These are phyloP conservation scores for Talaromyces sp. DNA, from an alignment of 2,329 filamentous ascomycete species.

Conservation along the genomic window DNA sequence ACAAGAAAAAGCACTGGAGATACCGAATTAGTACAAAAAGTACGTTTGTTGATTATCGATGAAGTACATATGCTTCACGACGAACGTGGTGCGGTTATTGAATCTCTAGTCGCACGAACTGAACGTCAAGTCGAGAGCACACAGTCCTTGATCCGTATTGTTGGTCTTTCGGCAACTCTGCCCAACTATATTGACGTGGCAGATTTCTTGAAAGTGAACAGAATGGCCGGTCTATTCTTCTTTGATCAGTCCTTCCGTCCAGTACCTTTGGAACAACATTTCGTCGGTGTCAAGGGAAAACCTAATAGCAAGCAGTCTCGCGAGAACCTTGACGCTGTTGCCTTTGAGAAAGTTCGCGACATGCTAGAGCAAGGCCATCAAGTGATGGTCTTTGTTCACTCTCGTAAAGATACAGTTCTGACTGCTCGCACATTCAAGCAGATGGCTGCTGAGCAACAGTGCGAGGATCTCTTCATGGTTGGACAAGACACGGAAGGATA, in stretches of 20 bases:
- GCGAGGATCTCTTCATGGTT: conserved; percentile 80
- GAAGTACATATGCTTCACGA: conserved; percentile 99
- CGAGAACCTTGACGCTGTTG: conserved; percentile 82
- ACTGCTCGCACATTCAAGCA: conserved; percentile 84
- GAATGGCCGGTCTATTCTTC: conserved; percentile 89
- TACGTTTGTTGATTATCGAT: conserved; percentile 92
- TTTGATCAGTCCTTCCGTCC: conserved; percentile 95
- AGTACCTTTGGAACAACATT: conserved; percentile 94
- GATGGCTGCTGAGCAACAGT: conserved; percentile 78
- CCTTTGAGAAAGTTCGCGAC: conserved; percentile 91
- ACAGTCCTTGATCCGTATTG: conserved; percentile 92
- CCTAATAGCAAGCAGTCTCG: conserved; percentile 74
- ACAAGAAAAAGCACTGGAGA: conserved; percentile 96
- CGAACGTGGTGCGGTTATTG: conserved; percentile 90
- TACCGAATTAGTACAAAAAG: conserved; percentile 96
- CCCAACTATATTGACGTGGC: conserved; percentile 97
- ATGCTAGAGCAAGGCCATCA: conserved; percentile 94
- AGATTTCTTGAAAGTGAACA: conserved; percentile 95
- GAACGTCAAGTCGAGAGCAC: conserved; percentile 97
- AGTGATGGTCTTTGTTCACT: conserved; percentile 99
- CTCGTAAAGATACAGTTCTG: conserved; percentile 85
- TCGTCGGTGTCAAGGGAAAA: conserved; percentile 91
- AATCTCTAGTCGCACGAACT: conserved; percentile 91
- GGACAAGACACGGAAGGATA: conserved; percentile 70
- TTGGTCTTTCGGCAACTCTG: conserved; percentile 90